A percentile compares a stretch with the other conserved stretches of the same genome.
These are phyloP conservation scores for Candida fluviatilis DNA, from an alignment of 805 yeast species.

Conservation along the genomic window DNA sequence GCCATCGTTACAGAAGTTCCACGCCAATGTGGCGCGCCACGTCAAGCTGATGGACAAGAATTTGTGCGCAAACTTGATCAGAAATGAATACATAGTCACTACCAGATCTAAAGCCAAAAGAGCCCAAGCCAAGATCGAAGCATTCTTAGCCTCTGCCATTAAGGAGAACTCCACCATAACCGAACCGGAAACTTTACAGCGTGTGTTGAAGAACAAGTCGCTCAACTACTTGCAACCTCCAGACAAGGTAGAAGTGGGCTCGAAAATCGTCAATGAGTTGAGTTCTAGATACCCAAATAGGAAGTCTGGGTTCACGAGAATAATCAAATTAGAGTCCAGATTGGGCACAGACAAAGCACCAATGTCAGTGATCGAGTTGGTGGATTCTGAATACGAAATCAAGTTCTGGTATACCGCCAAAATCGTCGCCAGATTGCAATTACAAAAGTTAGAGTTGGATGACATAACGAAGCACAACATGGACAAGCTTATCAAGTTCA, in stretches of 20 bases:
- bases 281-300: constrained; percentile 60
- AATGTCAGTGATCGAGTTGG: constrained; percentile 82
- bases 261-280: constrained; percentile 66
- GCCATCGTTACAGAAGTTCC: constrained; percentile 41
- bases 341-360: constrained; percentile 83
- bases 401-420: constrained; percentile 77
- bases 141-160: constrained; percentile 31
- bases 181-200: constrained; percentile 10
- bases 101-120: constrained; percentile 41
- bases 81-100: constrained; percentile 42
- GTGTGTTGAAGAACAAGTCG: constrained; percentile 12
- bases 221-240: constrained; percentile 47
- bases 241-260: constrained; percentile 34
- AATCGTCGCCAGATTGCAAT: constrained; percentile 74
- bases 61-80: constrained; percentile 39
- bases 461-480: constrained; percentile 54
- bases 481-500: constrained; percentile 41
- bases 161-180: constrained; percentile 19
- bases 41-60: constrained; percentile 43
- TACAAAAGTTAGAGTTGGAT: constrained; percentile 51
- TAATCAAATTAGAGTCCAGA: constrained; percentile 79
- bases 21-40: constrained; percentile 40
- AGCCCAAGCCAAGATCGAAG: constrained; percentile 39
- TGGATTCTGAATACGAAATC: constrained; percentile 63
- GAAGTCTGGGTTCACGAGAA: constrained; percentile 81